Percentiles rank a stretch among this genome's conserved stretches.
Evolutionary conservation across 2,329 filamentous ascomycete genomes (phyloP).

Genomic region (Penicillium sp.): DNA sequence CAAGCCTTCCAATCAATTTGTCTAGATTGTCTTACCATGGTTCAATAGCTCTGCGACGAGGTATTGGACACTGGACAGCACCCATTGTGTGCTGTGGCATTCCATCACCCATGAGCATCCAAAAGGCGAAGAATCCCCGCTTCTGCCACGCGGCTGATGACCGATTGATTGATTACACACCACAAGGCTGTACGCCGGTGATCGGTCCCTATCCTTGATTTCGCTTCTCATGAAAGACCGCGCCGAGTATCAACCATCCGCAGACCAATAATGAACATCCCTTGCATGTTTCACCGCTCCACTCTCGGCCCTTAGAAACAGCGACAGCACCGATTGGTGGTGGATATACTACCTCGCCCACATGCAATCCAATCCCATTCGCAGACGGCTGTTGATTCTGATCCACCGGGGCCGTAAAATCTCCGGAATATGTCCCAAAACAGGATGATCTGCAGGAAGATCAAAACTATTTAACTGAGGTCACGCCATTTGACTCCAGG

Average conservation of each 20-base stretch:
- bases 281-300: neutral
- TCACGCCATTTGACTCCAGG: slow-evolving; percentile 5
- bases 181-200: too few species aligned
- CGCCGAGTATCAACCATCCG: neutral
- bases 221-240: neutral
- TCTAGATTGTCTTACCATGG: too few species aligned
- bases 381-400: neutral
- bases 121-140: too few species aligned
- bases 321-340: neutral
- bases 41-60: too few species aligned
- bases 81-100: too few species aligned
- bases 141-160: too few species aligned
- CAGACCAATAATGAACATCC: neutral
- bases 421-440: neutral
- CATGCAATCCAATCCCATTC: neutral
- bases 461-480: slow-evolving; percentile 3
- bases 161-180: too few species aligned
- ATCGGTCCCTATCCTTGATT: neutral
- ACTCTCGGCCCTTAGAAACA: neutral
- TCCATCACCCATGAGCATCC: too few species aligned
- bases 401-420: neutral
- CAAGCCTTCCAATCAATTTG: too few species aligned
- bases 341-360: neutral
- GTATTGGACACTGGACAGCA: too few species aligned
- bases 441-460: neutral